These are phyloP conservation scores for Candida glaebosa DNA, from an alignment of 805 yeast genomes.

Conservation along the genomic window DNA sequence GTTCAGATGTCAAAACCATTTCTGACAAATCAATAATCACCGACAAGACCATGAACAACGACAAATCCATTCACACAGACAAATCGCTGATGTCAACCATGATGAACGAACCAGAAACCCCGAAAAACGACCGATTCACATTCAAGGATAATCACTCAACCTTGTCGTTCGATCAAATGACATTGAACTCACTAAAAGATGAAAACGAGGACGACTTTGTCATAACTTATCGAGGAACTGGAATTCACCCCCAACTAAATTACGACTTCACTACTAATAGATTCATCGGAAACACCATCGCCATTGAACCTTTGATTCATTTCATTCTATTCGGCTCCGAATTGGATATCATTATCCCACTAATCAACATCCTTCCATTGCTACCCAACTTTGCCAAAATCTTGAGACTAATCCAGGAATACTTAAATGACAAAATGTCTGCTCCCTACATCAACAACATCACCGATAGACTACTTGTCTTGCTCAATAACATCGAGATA, in stretches of 20 bases:
- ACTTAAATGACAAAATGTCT: constrained; percentile 6
- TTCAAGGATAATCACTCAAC: background rate
- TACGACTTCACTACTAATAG: constrained; percentile 43
- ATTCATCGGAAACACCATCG: constrained; percentile 42
- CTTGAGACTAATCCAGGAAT: constrained; percentile 18
- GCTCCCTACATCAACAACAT: constrained; percentile 16
- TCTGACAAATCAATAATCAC: background rate
- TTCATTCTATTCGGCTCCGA: constrained; percentile 45
- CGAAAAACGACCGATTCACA: background rate
- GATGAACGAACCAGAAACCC: background rate
- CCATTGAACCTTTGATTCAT: constrained; percentile 75
- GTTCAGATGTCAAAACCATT: background rate
- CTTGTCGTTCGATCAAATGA: background rate
- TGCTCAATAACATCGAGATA: constrained; percentile 54
- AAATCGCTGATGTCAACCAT: background rate
- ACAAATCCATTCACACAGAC: too few relatives aligned
- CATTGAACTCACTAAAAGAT: background rate
- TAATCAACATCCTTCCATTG: constrained; percentile 31
- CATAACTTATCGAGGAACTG: constrained; percentile 23
- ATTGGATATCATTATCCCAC: constrained; percentile 13
- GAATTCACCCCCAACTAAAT: constrained; percentile 32
- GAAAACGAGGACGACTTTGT: constrained; percentile 2
- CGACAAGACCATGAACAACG: background rate
- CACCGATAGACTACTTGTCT: constrained; percentile 48
- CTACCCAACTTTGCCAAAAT: constrained; percentile 30